Conservation (phyloP, 179 eudicot species). For the Pouteria campechiana region DNA sequence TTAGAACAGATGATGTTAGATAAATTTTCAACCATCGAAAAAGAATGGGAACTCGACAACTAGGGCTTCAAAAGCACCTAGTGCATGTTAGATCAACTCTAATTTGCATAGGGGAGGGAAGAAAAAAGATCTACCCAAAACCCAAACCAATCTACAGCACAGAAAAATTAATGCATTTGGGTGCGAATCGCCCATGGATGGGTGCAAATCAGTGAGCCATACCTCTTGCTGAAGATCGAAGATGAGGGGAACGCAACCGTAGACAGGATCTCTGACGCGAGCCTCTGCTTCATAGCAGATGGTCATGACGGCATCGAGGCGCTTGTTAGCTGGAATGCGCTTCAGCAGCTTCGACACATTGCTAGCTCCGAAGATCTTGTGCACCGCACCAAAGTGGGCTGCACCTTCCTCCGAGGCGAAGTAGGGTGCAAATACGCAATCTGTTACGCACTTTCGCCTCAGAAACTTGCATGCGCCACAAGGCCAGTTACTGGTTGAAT, state of each 20-base stretch:
- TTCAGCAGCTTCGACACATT: slow-evolving; percentile 52
- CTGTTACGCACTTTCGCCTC: slow-evolving; percentile 45
- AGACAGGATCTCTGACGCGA: slow-evolving; percentile 59
- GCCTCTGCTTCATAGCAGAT: slow-evolving; percentile 62
- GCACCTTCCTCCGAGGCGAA: slow-evolving; percentile 54
- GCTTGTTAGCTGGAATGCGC: slow-evolving; percentile 34
- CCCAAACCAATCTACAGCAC: too few species aligned
- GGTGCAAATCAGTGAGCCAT: background rate
- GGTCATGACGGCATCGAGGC: slow-evolving; percentile 52
- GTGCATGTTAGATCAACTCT: too few species aligned
- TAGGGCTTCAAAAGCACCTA: background rate
- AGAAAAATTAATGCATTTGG: background rate
- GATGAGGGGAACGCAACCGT: slow-evolving; percentile 57
- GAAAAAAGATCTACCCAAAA: too few species aligned
- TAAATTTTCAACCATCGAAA: too few species aligned
- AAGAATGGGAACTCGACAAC: background rate
- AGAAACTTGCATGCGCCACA: slow-evolving; percentile 66
- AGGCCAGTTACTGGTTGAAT: slow-evolving; percentile 26
- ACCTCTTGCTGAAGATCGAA: slow-evolving; percentile 67
- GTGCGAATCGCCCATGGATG: background rate
- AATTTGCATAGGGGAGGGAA: too few species aligned
- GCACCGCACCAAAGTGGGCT: slow-evolving; percentile 55
- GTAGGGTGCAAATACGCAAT: slow-evolving; percentile 55
- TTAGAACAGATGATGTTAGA: too few species aligned
- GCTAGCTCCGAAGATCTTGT: slow-evolving; percentile 69